phyloP scores from a whole-genome alignment of 345 rosid genomes.

The rapeseed (Brassica napus) region DNA sequence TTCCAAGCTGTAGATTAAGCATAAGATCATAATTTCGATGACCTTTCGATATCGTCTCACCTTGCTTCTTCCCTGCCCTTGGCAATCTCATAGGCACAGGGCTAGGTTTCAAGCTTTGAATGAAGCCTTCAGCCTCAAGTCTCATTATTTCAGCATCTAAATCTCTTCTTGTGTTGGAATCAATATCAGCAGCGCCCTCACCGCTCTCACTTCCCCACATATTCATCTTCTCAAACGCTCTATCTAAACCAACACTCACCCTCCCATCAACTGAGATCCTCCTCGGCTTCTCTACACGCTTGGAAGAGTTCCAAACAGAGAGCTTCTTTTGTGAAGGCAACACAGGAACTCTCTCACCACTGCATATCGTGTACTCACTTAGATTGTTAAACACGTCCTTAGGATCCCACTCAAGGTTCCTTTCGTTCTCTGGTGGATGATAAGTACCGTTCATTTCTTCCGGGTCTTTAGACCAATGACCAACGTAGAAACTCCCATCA shows the following conservation, averaged over 20 bases:
- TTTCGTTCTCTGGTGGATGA: constrained; percentile 53
- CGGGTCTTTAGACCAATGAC: constrained; percentile 80
- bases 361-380: constrained; percentile 44
- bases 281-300: constrained; percentile 58
- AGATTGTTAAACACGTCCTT: constrained; percentile 49
- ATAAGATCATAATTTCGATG: constrained; percentile 90
- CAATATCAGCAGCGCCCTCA: constrained; percentile 40
- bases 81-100: constrained; percentile 61
- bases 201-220: constrained; percentile 63
- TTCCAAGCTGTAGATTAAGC: constrained; percentile 89
- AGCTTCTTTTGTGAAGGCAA: constrained; percentile 86
- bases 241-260: constrained; percentile 73
- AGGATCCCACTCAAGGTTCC: constrained; percentile 64
- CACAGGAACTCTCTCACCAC: constrained; percentile 67
- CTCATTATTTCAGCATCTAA: constrained; percentile 52
- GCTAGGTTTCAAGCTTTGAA: constrained; percentile 31
- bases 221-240: constrained; percentile 66
- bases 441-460: constrained; percentile 72
- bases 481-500: constrained; percentile 77
- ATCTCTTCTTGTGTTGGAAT: constrained; percentile 37
- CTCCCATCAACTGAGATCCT: constrained; percentile 82
- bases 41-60: constrained; percentile 82
- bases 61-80: constrained; percentile 65
- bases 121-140: constrained; percentile 44
- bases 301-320: constrained; percentile 73